Conservation (phyloP, 208 protist species). For the Perkinsela sp. region DNA sequence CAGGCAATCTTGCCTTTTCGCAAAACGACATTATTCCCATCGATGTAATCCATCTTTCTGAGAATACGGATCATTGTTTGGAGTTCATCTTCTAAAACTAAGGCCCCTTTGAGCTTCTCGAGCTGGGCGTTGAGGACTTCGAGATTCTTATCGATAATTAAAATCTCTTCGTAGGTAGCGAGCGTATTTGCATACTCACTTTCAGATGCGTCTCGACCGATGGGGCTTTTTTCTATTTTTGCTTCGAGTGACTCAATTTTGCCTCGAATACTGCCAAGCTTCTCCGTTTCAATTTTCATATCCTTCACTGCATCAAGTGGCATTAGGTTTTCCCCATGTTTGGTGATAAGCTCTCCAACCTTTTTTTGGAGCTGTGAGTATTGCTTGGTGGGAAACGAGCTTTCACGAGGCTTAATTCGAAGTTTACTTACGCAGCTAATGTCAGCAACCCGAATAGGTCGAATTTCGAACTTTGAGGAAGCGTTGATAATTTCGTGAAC, state of each 20-base stretch:
- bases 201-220: neutral
- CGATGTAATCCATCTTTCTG: conserved; percentile 77
- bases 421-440: neutral
- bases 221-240: conserved; percentile 12
- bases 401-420: neutral
- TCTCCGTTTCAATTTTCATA: conserved; percentile 71
- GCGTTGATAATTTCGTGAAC: too few species aligned
- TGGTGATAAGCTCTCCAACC: neutral
- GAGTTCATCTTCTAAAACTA: conserved; percentile 78
- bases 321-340: neutral
- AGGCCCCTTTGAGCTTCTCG: conserved; percentile 28
- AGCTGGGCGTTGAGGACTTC: conserved; percentile 23
- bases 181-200: conserved; percentile 18
- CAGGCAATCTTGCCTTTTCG: conserved; percentile 88
- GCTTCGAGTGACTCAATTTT: conserved; percentile 55
- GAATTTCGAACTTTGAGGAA: neutral
- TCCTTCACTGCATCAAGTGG: conserved; percentile 67
- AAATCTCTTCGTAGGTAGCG: conserved; percentile 25
- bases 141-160: neutral
- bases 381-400: neutral
- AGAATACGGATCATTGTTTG: conserved; percentile 84
- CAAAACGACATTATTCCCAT: conserved; percentile 83
- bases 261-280: conserved; percentile 26
- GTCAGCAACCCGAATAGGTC: neutral
- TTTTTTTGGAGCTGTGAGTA: neutral